Conservation (phyloP, 306 rosid genomes). For the Alnus rubra region DNA sequence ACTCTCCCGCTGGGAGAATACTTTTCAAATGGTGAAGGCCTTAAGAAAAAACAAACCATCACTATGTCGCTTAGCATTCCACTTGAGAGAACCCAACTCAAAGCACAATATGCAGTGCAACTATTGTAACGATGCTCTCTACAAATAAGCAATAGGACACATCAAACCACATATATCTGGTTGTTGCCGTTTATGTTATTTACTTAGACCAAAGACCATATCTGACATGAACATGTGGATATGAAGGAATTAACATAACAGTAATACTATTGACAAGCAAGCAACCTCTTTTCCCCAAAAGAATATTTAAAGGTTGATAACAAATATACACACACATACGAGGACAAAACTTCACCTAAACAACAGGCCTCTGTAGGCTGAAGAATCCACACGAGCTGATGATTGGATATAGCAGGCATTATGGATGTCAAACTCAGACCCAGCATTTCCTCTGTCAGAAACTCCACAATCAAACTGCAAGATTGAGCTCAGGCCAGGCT, state of each 20-base stretch:
- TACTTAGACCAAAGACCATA: not conserved
- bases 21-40: not conserved
- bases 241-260: not conserved
- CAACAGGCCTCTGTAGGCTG: conserved; percentile 39
- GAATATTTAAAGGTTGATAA: not conserved
- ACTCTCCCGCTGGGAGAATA: no score
- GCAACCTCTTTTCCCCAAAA: not conserved
- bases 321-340: not conserved
- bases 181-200: not conserved
- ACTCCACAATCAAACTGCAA: conserved; percentile 72
- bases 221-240: not conserved
- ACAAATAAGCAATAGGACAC: not conserved
- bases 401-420: conserved; percentile 55
- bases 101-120: not conserved
- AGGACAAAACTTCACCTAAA: conserved; percentile 39
- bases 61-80: not conserved
- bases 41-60: not conserved
- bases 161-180: not conserved
- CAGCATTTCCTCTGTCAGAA: conserved; percentile 29
- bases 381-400: conserved; percentile 14
- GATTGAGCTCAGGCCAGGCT: conserved; percentile 57
- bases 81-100: not conserved
- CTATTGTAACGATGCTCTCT: not conserved
- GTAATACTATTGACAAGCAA: not conserved
- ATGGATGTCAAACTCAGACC: conserved; percentile 44